Conservation (phyloP, 192 early-diverging fungal genomes). For the Obelidium mucronatum region DNA sequence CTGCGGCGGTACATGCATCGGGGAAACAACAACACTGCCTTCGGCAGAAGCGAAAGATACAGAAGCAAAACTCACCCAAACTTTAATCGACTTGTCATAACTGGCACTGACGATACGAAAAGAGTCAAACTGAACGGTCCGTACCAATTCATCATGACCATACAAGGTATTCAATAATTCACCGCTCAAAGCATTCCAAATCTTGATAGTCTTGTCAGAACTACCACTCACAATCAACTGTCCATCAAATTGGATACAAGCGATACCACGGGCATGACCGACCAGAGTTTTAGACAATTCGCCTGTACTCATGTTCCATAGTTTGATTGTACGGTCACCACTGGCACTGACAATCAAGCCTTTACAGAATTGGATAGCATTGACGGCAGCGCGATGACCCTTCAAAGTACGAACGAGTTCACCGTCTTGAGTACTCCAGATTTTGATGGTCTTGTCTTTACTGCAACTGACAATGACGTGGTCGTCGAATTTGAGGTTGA, state of each 20-base stretch:
- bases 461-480: conserved; percentile 51
- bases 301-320: conserved; percentile 83
- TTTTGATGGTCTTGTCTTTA: conserved; percentile 63
- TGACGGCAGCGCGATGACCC: conserved; percentile 83
- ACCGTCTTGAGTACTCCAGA: conserved; percentile 80
- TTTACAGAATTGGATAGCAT: conserved; percentile 65
- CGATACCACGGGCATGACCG: conserved; percentile 84
- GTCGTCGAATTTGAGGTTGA: conserved; percentile 56
- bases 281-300: conserved; percentile 64
- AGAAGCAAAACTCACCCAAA: conserved; percentile 66
- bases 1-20: too few relatives aligned
- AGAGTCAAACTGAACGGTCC: conserved; percentile 73
- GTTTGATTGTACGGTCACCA: conserved; percentile 80
- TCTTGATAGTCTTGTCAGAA: conserved; percentile 73
- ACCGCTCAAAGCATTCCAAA: conserved; percentile 76
- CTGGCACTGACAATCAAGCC: conserved; percentile 45
- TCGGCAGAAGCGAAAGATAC: too few relatives aligned
- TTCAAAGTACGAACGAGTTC: conserved; percentile 58
- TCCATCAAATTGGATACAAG: conserved; percentile 91
- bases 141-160: conserved; percentile 74
- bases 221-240: conserved; percentile 83
- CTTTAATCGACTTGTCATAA: conserved; percentile 87
- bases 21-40: too few relatives aligned
- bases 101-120: conserved; percentile 82
- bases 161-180: conserved; percentile 52